phyloP scores from a whole-genome alignment of 768 basidiomycete genomes.

The Paxillus rubicundulus region DNA sequence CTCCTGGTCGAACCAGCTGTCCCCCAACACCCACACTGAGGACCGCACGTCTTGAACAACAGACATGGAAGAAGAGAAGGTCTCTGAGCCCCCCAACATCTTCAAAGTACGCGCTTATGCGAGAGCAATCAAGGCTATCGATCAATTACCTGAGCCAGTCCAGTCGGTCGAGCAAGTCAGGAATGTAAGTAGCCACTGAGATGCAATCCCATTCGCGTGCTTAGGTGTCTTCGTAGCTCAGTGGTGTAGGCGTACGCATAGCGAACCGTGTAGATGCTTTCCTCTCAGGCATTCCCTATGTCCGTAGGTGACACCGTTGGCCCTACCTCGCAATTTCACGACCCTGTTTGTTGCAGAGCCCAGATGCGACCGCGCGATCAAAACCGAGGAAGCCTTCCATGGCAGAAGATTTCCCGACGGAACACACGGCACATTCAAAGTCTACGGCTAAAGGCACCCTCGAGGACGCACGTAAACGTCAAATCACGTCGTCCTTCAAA shows the following conservation, averaged over 20 bases:
- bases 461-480: constrained; percentile 26
- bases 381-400: constrained; percentile 1
- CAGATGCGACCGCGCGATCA: constrained; percentile 17
- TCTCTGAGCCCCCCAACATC: constrained; percentile 33
- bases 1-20: background rate
- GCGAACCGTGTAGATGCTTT: constrained; percentile 44
- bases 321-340: constrained; percentile 5
- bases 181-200: constrained; percentile 16
- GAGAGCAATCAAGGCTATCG: constrained; percentile 45
- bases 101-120: constrained; percentile 53
- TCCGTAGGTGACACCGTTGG: constrained; percentile 30
- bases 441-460: constrained; percentile 6
- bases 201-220: background rate
- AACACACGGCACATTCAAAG: constrained; percentile 4
- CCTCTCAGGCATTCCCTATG: constrained; percentile 32
- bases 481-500: constrained; percentile 33
- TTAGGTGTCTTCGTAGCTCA: constrained; percentile 23
- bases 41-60: background rate
- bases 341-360: background rate
- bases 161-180: constrained; percentile 41
- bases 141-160: constrained; percentile 41
- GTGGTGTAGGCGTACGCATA: constrained; percentile 41
- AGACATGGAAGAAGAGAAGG: constrained; percentile 46
- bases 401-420: constrained; percentile 3
- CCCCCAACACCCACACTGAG: background rate